Evolutionary conservation across 169 alveolate genomes (phyloP).

Genomic region (Plasmodium chabaudi): DNA sequence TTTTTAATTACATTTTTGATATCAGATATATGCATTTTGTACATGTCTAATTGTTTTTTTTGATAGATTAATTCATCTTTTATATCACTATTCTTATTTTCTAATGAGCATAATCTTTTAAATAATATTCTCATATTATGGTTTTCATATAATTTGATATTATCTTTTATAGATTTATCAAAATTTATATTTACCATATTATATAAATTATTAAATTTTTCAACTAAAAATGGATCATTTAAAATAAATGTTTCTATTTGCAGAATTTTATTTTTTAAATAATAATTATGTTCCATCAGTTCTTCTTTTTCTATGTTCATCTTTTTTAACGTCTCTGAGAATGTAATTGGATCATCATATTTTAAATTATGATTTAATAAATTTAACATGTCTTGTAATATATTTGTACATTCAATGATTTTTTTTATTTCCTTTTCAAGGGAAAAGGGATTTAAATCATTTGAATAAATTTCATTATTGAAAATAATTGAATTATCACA

Average conservation of each 20-base stretch:
- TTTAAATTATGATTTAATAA: conserved; percentile 26
- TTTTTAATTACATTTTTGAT: conserved; percentile 33
- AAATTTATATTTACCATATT: conserved; percentile 3
- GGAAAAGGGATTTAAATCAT: neutral
- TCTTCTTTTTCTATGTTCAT: conserved; percentile 54
- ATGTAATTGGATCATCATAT: conserved; percentile 57
- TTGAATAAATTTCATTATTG: neutral
- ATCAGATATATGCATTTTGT: conserved; percentile 11
- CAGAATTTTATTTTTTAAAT: conserved; percentile 63
- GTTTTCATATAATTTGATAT: conserved; percentile 17
- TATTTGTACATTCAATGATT: conserved; percentile 27
- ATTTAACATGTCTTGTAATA: conserved; percentile 38
- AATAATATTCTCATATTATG: conserved; percentile 17
- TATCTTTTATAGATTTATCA: conserved; percentile 17
- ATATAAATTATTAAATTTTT: conserved; percentile 31
- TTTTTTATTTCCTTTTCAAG: conserved; percentile 32
- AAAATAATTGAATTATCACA: too few relatives aligned
- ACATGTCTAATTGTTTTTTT: conserved; percentile 20
- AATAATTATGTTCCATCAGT: conserved; percentile 19
- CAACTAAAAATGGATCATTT: conserved; percentile 76
- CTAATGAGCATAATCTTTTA: conserved; percentile 17
- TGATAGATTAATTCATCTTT: conserved; percentile 41
- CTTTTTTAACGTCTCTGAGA: conserved; percentile 23
- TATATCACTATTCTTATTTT: conserved; percentile 33
- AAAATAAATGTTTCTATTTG: conserved; percentile 75